phyloP scores from a whole-genome alignment of 2,329 filamentous ascomycete genomes.

The Monilinia vaccinii-corymbosi region DNA sequence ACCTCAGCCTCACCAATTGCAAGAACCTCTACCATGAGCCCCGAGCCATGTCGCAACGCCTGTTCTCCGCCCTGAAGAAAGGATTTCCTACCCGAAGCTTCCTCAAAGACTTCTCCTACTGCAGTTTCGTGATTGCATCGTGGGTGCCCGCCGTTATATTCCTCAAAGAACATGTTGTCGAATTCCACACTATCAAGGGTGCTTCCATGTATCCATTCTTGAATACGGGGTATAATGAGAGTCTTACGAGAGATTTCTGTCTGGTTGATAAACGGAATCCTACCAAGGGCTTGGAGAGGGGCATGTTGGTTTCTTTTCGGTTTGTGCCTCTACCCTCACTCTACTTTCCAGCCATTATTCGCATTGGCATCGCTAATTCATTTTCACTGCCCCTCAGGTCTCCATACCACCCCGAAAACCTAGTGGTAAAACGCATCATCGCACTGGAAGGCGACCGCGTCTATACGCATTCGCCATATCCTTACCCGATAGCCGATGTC shows the following conservation, averaged over 20 bases:
- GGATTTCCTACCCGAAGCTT: constrained; percentile 11
- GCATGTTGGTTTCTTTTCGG: constrained; percentile 68
- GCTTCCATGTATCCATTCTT: constrained; percentile 71
- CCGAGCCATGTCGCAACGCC: constrained; percentile 9
- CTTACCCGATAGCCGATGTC: constrained; percentile 48
- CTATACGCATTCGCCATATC: constrained; percentile 47
- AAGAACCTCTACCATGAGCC: not conserved
- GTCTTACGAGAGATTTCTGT: constrained; percentile 44
- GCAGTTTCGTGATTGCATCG: constrained; percentile 44
- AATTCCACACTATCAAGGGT: constrained; percentile 48
- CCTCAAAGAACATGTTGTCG: constrained; percentile 52
- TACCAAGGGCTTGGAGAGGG: constrained; percentile 50
- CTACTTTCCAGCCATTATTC: not conserved
- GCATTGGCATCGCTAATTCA: not conserved
- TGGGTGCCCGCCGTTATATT: constrained; percentile 55
- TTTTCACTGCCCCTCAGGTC: constrained; percentile 40
- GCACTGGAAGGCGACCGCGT: constrained; percentile 74
- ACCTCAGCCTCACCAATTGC: not conserved
- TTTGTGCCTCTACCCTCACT: constrained; percentile 29
- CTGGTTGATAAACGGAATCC: constrained; percentile 51
- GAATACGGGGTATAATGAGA: constrained; percentile 56
- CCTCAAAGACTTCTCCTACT: constrained; percentile 32
- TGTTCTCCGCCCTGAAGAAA: constrained; percentile 17
- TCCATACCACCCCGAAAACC: constrained; percentile 58
- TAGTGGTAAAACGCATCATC: constrained; percentile 74